Conservation (phyloP, 192 early-diverging fungal genomes). For the Podila epigama region DNA sequence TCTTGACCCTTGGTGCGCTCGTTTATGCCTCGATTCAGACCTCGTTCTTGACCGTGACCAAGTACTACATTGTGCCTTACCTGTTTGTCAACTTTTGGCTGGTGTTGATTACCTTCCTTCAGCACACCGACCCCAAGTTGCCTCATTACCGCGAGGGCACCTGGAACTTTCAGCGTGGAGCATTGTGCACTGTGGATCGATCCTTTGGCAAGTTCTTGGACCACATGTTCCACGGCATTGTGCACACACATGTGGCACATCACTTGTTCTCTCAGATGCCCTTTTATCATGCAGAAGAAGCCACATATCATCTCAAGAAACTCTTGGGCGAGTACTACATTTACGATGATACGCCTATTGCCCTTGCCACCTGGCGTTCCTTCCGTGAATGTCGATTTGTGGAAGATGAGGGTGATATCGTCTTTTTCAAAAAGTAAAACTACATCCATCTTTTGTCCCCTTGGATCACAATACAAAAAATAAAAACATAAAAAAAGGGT, state of each 20-base stretch:
- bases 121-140: slow-evolving; percentile 88
- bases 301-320: slow-evolving; percentile 83
- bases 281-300: slow-evolving; percentile 92
- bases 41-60: slow-evolving; percentile 67
- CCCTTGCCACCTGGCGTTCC: slow-evolving; percentile 71
- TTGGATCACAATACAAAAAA: background rate
- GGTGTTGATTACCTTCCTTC: slow-evolving; percentile 94
- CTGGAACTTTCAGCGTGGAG: slow-evolving; percentile 95
- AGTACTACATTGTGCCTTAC: slow-evolving; percentile 93
- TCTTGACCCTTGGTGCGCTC: slow-evolving; percentile 60
- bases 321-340: slow-evolving; percentile 84
- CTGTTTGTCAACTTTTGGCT: slow-evolving; percentile 94
- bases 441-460: background rate
- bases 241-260: slow-evolving; percentile 94
- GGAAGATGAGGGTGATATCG: slow-evolving; percentile 87
- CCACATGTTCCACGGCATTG: slow-evolving; percentile 80
- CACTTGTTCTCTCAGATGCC: slow-evolving; percentile 99
- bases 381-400: slow-evolving; percentile 84
- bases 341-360: slow-evolving; percentile 75
- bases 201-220: slow-evolving; percentile 89
- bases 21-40: slow-evolving; percentile 58
- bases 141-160: slow-evolving; percentile 88
- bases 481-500: background rate
- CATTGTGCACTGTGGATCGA: slow-evolving; percentile 88
- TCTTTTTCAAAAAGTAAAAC: slow-evolving; percentile 66